Base-by-base conservation (phyloP, 2,329 filamentous ascomycete species). In the Monosporascus sp. region DNA sequence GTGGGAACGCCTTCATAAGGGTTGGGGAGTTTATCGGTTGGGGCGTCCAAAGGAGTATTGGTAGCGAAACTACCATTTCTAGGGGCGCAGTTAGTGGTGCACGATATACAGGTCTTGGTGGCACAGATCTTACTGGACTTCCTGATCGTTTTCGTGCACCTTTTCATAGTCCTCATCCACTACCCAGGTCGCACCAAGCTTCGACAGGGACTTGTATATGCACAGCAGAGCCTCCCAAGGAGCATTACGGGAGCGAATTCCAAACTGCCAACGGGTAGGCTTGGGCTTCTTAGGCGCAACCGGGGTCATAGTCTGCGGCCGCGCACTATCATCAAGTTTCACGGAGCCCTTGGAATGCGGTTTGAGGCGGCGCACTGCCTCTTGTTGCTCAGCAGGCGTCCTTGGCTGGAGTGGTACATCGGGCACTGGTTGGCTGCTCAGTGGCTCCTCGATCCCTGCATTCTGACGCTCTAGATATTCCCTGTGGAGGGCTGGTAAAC, bases 241-340 rank as follows among this genome's bases (percentile, higher is more conserved):
- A 52, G 91, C 88, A 66, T 97, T 99, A 48, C 94, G 85, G 46
- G 91, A 96, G 38, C 94, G 84, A 57, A 99, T 99, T 53, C 94
- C 94, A 68, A 99, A 99, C 69, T 99, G 94, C 94, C 94, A 99
- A 60, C 93, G 90, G 17, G 92, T 90, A 1, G 88, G 88, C 66
- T 90, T 91, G 5, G 79, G 73, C 69, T 90, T 91, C 75, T 89
- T 91, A 3, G 77, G 70, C 2, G 85, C 83, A 48, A 85, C 80
- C 0, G 83, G 83, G 2, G 84, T 87, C 74, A 87, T 79, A 20
- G 79, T 78, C 53, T 84, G 81, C 3, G 84, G 84, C 38, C 82
- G 77, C 59, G 73, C 82, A 53, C 71, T 79, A 65, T 82, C 86
- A 58, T 93, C 87, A 3, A 91, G 73, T 50, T 85, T 84, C 26